Base-by-base conservation (phyloP, 2,329 filamentous ascomycete genomes). In the Neodidymelliopsis sp. region DNA sequence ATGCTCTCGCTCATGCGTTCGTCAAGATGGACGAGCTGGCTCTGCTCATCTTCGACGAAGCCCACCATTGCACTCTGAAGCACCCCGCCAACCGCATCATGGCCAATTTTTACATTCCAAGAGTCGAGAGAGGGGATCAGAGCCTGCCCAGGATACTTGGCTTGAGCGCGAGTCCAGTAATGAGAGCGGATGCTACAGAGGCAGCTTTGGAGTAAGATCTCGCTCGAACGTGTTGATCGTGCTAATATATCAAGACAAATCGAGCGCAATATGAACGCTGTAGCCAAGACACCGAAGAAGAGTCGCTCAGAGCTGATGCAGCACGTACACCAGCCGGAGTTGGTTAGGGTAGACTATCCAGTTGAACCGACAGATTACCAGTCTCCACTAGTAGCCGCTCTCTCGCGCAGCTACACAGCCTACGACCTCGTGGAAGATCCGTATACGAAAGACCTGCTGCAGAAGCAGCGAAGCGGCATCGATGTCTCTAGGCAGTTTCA, bases 11-110 rank as follows among this genome's bases (percentile, higher is more conserved):
- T 1, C 89, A 94, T 72, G 88, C 81, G 0, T 95, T 95, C 66
- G 81, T 96, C 2, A 77, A 69, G 2, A 81, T 95, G 61, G 66
- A 76, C 0, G 77, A 76, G 2, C 71, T 96, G 16, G 79, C 86
- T 4, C 75, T 96, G 4, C 73, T 95, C 12, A 81, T 96, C 0
- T 89, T 96, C 60, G 91, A 96, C 63, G 91, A 96, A 84, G 91
- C 89, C 8, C 91, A 96, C 65, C 86, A 91, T 66, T 93, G 89
- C 59, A 79, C 79, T 4, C 77, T 78, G 13, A 84, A 82, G 1
- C 81, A 86, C 57, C 78, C 88, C 0, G 84, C 85, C 9, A 86
- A 85, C 47, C 81, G 77, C 28, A 87, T 96, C 24, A 93, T 96
- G 88, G 75, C 73, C 20, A 75, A 84, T 22, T 87, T 88, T 57